Conservation (phyloP, 192 early-diverging fungal genomes). For the Glomus cerebriforme region DNA sequence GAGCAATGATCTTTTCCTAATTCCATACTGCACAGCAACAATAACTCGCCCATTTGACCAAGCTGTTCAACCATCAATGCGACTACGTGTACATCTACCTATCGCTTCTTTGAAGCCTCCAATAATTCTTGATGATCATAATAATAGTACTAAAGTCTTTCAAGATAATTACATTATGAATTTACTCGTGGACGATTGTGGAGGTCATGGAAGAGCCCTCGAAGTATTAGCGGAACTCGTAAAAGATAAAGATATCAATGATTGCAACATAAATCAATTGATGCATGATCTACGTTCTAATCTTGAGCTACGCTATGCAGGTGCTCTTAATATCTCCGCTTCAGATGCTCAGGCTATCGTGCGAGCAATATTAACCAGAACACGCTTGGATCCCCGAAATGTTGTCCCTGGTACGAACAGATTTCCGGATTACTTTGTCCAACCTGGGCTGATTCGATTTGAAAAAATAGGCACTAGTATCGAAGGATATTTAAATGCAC, state of each 20-base stretch:
- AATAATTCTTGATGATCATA: too few relatives aligned
- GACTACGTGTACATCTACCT: conserved; percentile 27
- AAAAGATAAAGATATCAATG: not conserved
- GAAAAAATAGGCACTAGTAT: not conserved
- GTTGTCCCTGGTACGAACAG: not conserved
- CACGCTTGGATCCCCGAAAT: not conserved
- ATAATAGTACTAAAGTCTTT: too few relatives aligned
- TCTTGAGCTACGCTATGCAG: conserved; percentile 30
- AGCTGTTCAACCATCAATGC: conserved; percentile 18
- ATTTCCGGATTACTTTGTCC: not conserved
- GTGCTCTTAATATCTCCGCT: conserved; percentile 13
- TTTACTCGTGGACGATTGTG: conserved; percentile 40
- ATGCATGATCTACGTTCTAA: conserved; percentile 31
- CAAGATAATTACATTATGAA: conserved; percentile 26
- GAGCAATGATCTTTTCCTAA: not conserved
- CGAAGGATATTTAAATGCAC: conserved; percentile 32
- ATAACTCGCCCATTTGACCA: conserved; percentile 27
- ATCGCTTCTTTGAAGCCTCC: conserved; percentile 16
- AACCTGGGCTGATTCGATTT: conserved; percentile 5
- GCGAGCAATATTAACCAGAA: conserved; percentile 2
- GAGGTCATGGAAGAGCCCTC: conserved; percentile 43
- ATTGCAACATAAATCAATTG: conserved; percentile 33
- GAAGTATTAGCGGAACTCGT: conserved; percentile 31
- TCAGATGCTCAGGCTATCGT: not conserved
- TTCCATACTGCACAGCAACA: conserved; percentile 20